Base-by-base conservation (phyloP, 495 filamentous ascomycete species). In the Sordaria brevicollis region DNA sequence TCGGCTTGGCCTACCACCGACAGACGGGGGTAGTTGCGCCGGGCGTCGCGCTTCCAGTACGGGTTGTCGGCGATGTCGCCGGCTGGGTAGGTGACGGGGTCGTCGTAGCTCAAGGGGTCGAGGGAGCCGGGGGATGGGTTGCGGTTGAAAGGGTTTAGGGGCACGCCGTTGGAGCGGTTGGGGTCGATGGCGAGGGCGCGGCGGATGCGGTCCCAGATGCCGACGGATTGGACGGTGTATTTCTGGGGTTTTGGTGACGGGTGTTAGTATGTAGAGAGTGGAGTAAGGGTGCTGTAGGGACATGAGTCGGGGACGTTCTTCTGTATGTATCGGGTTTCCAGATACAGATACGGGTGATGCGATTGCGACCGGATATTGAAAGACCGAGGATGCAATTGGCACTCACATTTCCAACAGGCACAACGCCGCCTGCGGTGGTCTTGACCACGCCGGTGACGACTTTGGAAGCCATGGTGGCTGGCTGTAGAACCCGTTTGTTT, bases 1-100 rank as follows among this genome's bases (percentile, higher is more conserved):
- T 98, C 91, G 19, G 86, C 89, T 83, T 97, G 95, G 65, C 82
- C 90, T 67, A 99, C 88, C 36, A 91, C 87, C 74, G 90, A 93
- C 62, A 91, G 84, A 69, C 85, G 85, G n/a, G 96, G 91, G 83
- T 98, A 99, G 76, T 85, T 87, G 75, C 96, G 89, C 65, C 95
- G 91, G 67, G 83, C 80, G 74, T 99, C 95, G 69, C 95, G 93
- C 83, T 96, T 96, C 92, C 93, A 99, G 87, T 99, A 99, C 41
- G 95, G 88, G 81, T 99, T 99, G 77, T 96, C 95, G 74, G 95
- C 95, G 72, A 99, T 88, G 80, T 99, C 95, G 68, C 88, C 93
- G 3, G 95, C 92, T n/a, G 96, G 95, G 0, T 91, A 37, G 13
- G 94, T 97, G 65, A 96, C 92, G 17, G 93, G 93, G 77, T 98